Percentiles rank a stretch among this genome's conserved stretches.
These are phyloP conservation scores for Boletus nobilissimus DNA, from an alignment of 1,284 basidiomycete genomes.

Conservation along the genomic window DNA sequence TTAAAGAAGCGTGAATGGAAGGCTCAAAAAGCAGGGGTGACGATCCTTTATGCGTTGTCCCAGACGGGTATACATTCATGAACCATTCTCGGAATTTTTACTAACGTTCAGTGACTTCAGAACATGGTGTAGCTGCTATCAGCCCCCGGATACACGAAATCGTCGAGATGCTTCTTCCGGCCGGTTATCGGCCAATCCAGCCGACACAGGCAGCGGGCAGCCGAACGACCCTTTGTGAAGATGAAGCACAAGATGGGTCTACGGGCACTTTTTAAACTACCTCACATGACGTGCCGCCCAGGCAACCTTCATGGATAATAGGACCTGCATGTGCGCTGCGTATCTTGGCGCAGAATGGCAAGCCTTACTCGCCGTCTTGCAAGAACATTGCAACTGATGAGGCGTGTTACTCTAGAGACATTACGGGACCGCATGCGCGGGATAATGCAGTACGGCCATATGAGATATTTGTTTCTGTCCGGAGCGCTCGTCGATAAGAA, in stretches of 20 bases:
- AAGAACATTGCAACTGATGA: not conserved
- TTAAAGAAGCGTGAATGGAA: conserved; percentile 28
- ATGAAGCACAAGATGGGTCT: not conserved
- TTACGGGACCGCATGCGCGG: conserved; percentile 12
- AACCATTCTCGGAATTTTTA: not conserved
- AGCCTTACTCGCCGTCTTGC: not conserved
- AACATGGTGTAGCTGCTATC: conserved; percentile 33
- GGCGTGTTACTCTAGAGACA: conserved; percentile 18
- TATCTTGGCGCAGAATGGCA: conserved; percentile 30
- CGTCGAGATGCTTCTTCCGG: conserved; percentile 36
- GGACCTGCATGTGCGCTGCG: conserved; percentile 39
- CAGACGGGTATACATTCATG: conserved; percentile 29
- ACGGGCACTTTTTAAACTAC: not conserved
- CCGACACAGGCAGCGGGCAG: not conserved
- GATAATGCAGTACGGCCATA: conserved; percentile 24
- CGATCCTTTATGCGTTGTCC: conserved; percentile 37
- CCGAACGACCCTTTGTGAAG: not conserved
- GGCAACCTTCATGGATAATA: conserved; percentile 37
- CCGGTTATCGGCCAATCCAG: conserved; percentile 11
- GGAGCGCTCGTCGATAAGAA: conserved; percentile 32
- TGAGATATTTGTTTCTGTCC: conserved; percentile 36
- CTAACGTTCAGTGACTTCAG: conserved; percentile 24
- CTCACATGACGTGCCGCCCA: not conserved
- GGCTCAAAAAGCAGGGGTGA: conserved; percentile 40
- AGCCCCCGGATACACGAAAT: conserved; percentile 20